phyloP scores from a whole-genome alignment of 768 basidiomycete species.

The Coprinopsis sp. region DNA sequence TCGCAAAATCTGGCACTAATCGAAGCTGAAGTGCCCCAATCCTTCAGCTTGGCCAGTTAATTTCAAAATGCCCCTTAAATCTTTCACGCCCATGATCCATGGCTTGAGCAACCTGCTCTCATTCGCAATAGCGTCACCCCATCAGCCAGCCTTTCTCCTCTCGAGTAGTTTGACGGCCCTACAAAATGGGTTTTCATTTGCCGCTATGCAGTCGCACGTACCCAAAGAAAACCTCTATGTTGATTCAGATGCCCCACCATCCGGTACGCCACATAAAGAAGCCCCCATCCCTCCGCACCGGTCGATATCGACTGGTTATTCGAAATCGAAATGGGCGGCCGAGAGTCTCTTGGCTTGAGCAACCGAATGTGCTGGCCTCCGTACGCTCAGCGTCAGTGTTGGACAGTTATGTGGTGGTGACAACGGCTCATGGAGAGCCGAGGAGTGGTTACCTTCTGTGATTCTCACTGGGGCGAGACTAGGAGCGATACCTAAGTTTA shows the following conservation, averaged over 20 bases:
- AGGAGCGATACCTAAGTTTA: neutral
- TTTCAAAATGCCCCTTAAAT: neutral
- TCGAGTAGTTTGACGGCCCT: neutral
- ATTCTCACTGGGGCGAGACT: neutral
- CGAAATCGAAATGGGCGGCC: neutral
- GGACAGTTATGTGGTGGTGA: conserved; percentile 31
- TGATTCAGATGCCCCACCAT: too few species aligned
- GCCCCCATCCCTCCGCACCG: too few species aligned
- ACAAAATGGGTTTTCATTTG: too few species aligned
- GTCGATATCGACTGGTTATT: too few species aligned
- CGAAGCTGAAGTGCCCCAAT: too few species aligned
- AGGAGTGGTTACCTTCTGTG: conserved; percentile 33
- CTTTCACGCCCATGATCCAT: neutral
- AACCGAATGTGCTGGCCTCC: neutral
- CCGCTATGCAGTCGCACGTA: too few species aligned
- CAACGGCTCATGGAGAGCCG: conserved; percentile 30
- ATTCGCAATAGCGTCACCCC: neutral
- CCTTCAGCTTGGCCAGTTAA: neutral
- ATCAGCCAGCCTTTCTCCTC: neutral
- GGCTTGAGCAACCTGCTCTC: neutral
- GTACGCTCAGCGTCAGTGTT: conserved; percentile 25
- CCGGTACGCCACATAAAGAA: too few species aligned
- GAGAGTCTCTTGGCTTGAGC: neutral
- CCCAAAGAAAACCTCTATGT: too few species aligned
- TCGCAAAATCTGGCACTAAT: too few species aligned